Base-by-base conservation (phyloP, 148 eudicot genomes). In the Camellia granthamiana region DNA sequence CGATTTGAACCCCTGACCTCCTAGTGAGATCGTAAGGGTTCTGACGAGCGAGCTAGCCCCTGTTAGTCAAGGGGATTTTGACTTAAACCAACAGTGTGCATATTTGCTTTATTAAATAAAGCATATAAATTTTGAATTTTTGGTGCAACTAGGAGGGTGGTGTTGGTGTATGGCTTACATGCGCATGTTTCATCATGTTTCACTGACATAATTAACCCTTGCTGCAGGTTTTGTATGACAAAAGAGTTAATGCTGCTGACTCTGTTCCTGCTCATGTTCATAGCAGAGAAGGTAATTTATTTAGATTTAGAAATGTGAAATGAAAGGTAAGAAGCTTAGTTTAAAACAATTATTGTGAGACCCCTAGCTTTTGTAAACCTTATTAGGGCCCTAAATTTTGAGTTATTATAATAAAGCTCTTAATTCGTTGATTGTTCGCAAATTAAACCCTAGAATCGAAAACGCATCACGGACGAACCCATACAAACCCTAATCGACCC, bases 181-280 rank as follows among this genome's bases (percentile, higher is more conserved):
- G 60, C 15, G 61, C 21, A 64, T 58, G 23, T 63, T 77, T 64
- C 42, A 49, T 72, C 23, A 3, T 52, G 42, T 8, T 47, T 23
- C 47, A 23, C 47, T 79, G 64, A 68, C 55, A 19, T 52, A 62
- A n/a, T 71, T 52, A 49, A 47, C 54, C 46, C 46, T 82, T 81
- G 78, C 72, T 63, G 79, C 91, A 93, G 98, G 84, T 92, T 75
- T 84, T 95, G 85, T 90, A 87, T 78, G 96, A 90, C 84, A 89
- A 90, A 85, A 85, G 89, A 81, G 79, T 69, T 30, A 86, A 80
- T 42, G 75, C 73, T 80, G 84, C 85, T 76, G 89, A 85, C 65
- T 68, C 90, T 21, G 78, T 85, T 77, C 87, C 91, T 77, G 89
- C 89, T 75, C 90, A 72, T 82, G 87, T 78, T 82, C 94, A 71